Conservation (phyloP, 202 grass and related monocot genomes). For the Carex arenaria region DNA sequence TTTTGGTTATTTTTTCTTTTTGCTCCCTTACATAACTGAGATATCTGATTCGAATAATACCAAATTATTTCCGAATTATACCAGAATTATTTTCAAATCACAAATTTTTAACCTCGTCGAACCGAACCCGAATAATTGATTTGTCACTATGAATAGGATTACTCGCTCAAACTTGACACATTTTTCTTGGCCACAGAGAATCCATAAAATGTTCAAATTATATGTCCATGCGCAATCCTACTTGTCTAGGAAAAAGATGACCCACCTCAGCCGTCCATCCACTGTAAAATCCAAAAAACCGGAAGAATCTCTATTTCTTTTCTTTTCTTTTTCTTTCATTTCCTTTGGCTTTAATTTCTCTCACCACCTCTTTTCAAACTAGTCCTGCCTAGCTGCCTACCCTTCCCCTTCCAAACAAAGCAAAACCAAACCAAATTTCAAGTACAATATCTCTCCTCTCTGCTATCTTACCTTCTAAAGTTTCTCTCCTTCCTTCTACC, state of each 20-base stretch:
- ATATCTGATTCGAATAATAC: no score
- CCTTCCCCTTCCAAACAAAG: neutral
- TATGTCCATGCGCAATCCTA: slow-evolving; percentile 13
- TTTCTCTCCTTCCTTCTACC: slow-evolving; percentile 3
- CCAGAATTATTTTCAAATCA: no score
- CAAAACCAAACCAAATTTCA: neutral
- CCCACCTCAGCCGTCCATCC: slow-evolving; percentile 24
- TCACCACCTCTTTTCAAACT: neutral
- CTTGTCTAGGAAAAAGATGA: slow-evolving; percentile 9
- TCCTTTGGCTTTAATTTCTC: slow-evolving; percentile 6
- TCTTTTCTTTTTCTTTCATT: neutral
- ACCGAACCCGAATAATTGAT: no score
- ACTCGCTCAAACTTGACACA: neutral
- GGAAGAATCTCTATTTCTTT: neutral
- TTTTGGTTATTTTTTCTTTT: no score
- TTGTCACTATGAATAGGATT: neutral
- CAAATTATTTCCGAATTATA: no score
- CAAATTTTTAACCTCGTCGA: no score
- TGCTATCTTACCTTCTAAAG: slow-evolving; percentile 25
- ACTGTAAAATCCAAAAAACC: neutral
- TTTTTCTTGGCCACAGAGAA: slow-evolving; percentile 5
- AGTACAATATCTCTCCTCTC: neutral
- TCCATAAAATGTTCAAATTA: neutral
- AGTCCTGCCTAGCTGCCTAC: neutral
- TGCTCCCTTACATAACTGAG: no score